Evolutionary conservation across 495 filamentous ascomycete genomes (phyloP), one percentile per base, ranked within the genome.

Genomic region (Aspergillus nidulans): DNA sequence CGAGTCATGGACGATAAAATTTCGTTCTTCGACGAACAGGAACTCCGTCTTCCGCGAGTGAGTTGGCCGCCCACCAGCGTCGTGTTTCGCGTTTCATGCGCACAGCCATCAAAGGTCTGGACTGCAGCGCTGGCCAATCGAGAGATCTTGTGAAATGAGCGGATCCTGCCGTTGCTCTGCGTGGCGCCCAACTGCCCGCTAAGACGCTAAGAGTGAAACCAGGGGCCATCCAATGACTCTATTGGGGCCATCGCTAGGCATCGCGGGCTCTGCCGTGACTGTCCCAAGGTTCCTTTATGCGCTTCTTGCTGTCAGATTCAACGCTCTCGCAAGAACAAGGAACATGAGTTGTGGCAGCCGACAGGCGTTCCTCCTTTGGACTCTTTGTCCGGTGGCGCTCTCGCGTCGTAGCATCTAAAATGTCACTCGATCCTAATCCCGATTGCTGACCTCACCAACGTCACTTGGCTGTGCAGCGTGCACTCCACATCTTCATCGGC

Each of bases 81-180:
- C 30, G 36, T 18, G 15, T 4, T 39, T 18, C n/a, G 36, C n/a
- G 45, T 49, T 49, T 49, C 45, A 49, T n/a, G 30, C 25, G 15
- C 25, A 12, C 45, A 49, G 45, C 45, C 45, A 16, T 19, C 16
- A 34, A 36, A 36, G 45, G 26, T 20, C 28, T 34, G 45, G 28
- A 16, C 26, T 15, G 26, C 18, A n/a, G 7, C 21, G 10, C 18
- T 32, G 19, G 16, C 45, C 45, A 49, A 49, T 49, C 2, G 25
- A 36, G 45, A n/a, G 18, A 3, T 2, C 10, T 4, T 34, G 25
- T 9, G 32, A 20, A 48, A 34, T 18, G 4, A 46, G 54, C 54
- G 54, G 54, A 49, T 51, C 49, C 54, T 57, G 47, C 54, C 54
- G 54, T 57, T 55, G 44, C n/a, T 23, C 18, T 28, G 4, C 21